Conservation (phyloP, 192 early-diverging fungal genomes). For the Coemansia sp. region DNA sequence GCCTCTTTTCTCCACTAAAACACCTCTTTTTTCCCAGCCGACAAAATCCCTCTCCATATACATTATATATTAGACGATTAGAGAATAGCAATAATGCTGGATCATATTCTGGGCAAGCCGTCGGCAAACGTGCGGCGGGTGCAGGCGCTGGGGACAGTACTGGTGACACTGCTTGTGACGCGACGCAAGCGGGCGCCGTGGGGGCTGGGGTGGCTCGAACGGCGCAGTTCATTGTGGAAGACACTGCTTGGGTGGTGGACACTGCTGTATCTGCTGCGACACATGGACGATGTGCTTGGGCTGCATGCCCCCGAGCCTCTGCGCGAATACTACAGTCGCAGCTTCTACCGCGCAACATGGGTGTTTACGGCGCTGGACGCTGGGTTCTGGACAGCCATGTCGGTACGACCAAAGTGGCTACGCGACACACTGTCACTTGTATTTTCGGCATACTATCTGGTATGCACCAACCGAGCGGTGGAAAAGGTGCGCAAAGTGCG, state of each 20-base stretch:
- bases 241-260: slow-evolving; percentile 66
- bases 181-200: slow-evolving; percentile 28
- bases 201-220: slow-evolving; percentile 33
- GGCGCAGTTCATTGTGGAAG: slow-evolving; percentile 67
- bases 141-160: slow-evolving; percentile 56
- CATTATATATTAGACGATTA: too few species aligned
- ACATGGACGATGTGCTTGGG: slow-evolving; percentile 72
- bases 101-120: slow-evolving; percentile 88
- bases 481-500: slow-evolving; percentile 82
- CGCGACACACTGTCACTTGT: slow-evolving; percentile 75
- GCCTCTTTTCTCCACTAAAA: too few species aligned
- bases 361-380: slow-evolving; percentile 89
- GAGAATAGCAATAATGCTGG: slow-evolving; percentile 65
- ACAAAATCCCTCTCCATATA: too few species aligned
- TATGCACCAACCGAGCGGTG: slow-evolving; percentile 79
- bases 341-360: slow-evolving; percentile 90
- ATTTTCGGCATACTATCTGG: slow-evolving; percentile 80
- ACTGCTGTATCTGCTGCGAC: slow-evolving; percentile 63
- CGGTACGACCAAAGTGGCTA: slow-evolving; percentile 68
- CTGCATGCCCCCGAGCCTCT: slow-evolving; percentile 77
- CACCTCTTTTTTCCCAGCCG: too few species aligned
- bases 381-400: slow-evolving; percentile 89
- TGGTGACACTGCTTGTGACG: slow-evolving; percentile 15
- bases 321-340: slow-evolving; percentile 82
- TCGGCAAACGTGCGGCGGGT: slow-evolving; percentile 81